These are phyloP conservation scores for Tylopilus intermedius DNA, from an alignment of 768 basidiomycete species.

Conservation along the genomic window DNA sequence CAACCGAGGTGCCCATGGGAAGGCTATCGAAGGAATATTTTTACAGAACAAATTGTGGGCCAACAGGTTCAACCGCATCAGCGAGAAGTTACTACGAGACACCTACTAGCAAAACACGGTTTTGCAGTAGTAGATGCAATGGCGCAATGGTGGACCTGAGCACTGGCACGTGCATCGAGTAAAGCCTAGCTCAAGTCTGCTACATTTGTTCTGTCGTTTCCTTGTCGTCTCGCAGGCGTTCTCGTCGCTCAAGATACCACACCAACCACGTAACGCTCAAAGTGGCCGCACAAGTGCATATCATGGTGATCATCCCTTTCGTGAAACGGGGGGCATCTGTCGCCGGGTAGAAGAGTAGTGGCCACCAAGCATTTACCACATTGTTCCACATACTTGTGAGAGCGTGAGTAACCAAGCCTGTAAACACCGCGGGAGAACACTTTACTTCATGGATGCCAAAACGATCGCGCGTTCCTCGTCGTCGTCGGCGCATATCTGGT, in stretches of 20 bases:
- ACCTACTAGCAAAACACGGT: too few relatives aligned
- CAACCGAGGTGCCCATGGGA: too few relatives aligned
- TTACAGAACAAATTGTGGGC: too few relatives aligned
- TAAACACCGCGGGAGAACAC: neutral
- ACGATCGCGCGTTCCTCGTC: constrained; percentile 65
- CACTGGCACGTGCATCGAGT: too few relatives aligned
- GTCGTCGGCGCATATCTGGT: constrained; percentile 69
- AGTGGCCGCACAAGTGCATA: constrained; percentile 54
- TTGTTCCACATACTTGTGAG: constrained; percentile 60
- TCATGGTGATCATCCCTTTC: constrained; percentile 68
- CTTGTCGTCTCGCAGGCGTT: constrained; percentile 12
- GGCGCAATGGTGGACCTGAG: too few relatives aligned
- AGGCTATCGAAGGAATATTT: too few relatives aligned
- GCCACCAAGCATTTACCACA: constrained; percentile 65
- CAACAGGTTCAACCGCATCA: too few relatives aligned
- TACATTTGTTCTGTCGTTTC: neutral
- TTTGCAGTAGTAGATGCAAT: too few relatives aligned
- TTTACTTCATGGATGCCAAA: constrained; percentile 70
- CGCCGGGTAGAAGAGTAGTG: constrained; percentile 67
- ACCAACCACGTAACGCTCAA: constrained; percentile 51
- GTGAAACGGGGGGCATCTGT: constrained; percentile 64
- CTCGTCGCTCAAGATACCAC: constrained; percentile 48
- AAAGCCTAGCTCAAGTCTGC: too few relatives aligned
- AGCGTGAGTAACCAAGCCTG: neutral
- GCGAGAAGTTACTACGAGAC: too few relatives aligned